These are phyloP conservation scores for Podospora tetraspora DNA, from an alignment of 495 filamentous ascomycete species.

Conservation along the genomic window DNA sequence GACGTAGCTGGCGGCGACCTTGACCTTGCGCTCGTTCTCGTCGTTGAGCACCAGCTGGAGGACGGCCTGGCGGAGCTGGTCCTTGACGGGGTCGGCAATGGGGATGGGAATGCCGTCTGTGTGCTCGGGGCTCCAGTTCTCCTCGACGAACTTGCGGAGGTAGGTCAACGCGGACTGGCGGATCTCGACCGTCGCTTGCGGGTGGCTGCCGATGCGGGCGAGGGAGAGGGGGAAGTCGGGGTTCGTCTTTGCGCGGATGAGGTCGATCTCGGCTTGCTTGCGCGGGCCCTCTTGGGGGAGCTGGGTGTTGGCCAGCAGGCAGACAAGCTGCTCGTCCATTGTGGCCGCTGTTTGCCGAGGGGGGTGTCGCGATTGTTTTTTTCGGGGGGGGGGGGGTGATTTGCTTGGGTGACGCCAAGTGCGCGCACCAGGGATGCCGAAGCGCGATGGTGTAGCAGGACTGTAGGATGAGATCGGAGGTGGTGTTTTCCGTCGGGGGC, in stretches of 20 bases:
- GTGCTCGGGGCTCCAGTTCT: constrained; percentile 60
- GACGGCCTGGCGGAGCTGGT: constrained; percentile 60
- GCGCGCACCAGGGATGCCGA: not conserved
- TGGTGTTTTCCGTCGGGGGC: not conserved
- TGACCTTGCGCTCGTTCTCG: constrained; percentile 77
- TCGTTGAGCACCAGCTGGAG: constrained; percentile 71
- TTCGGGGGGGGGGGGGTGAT: too few species aligned
- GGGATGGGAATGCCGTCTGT: constrained; percentile 64
- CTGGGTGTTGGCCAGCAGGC: constrained; percentile 75
- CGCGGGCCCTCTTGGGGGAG: constrained; percentile 60
- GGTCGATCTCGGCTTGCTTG: constrained; percentile 72
- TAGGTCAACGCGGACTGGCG: constrained; percentile 76
- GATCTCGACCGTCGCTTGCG: constrained; percentile 61
- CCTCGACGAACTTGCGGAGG: constrained; percentile 76
- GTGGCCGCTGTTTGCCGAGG: constrained; percentile 14
- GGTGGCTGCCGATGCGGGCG: constrained; percentile 69
- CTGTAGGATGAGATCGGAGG: not conserved
- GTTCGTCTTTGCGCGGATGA: constrained; percentile 58
- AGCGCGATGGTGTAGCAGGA: not conserved
- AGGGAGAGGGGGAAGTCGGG: constrained; percentile 71
- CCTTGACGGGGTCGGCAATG: constrained; percentile 62
- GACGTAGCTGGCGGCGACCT: constrained; percentile 76
- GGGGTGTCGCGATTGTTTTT: not conserved
- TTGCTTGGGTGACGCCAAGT: not conserved
- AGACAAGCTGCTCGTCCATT: constrained; percentile 83